A percentile compares a stretch with the other conserved stretches of the same genome.
Evolutionary conservation across 148 eudicot genomes (phyloP).

Genomic region (Suaeda aralocaspica): DNA sequence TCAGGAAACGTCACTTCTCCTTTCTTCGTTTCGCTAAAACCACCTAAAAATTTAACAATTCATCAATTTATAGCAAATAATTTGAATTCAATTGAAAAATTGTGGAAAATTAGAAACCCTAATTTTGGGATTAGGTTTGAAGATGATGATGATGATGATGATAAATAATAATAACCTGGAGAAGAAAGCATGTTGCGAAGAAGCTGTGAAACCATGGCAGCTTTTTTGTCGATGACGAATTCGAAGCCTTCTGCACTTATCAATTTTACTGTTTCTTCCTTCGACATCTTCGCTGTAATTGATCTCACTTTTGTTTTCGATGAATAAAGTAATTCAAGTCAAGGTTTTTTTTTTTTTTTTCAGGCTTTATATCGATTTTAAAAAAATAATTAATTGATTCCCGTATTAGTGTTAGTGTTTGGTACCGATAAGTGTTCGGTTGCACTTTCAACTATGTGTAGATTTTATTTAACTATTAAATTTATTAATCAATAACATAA

Average conservation of each 20-base stretch:
- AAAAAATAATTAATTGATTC: no score
- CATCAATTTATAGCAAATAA: background rate
- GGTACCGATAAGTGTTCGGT: no score
- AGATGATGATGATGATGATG: background rate
- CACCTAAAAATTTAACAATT: slow-evolving; percentile 31
- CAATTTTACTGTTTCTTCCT: slow-evolving; percentile 78
- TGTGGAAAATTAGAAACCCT: slow-evolving; percentile 23
- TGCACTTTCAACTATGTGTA: no score
- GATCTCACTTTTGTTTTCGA: background rate
- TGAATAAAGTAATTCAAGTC: no score
- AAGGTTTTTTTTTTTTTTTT: no score
- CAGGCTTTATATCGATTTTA: no score
- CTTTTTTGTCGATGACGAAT: slow-evolving; percentile 80
- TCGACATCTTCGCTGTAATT: slow-evolving; percentile 42
- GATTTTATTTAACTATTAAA: no score
- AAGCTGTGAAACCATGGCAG: slow-evolving; percentile 97
- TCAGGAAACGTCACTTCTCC: slow-evolving; percentile 85
- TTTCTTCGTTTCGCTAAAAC: slow-evolving; percentile 75
- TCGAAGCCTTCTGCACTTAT: slow-evolving; percentile 97
- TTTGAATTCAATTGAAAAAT: background rate
- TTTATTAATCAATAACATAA: no score
- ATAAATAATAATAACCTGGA: slow-evolving; percentile 48
- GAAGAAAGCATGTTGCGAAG: slow-evolving; percentile 96
- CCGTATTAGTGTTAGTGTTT: no score
- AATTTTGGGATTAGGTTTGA: background rate